Conservation (phyloP, 139 green algal species). For the Tetraselmis striata region DNA sequence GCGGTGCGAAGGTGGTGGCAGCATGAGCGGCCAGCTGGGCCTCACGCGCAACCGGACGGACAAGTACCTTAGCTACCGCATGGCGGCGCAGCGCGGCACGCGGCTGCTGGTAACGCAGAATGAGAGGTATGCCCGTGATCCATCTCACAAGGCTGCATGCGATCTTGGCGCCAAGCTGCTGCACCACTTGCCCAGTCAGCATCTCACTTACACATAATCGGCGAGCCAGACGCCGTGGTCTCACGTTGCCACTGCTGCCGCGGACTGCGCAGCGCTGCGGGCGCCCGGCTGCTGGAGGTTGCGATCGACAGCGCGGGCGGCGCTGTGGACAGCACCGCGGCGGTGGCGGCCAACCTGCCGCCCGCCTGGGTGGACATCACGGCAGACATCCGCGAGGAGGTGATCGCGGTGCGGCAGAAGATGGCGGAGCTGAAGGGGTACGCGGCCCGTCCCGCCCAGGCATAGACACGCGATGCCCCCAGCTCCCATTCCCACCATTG, state of each 20-base stretch:
- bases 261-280: neutral
- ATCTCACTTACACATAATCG: neutral
- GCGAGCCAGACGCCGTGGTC: neutral
- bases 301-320: neutral
- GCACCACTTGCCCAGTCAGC: neutral
- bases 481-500: too few relatives aligned
- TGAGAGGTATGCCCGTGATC: neutral
- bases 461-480: too few relatives aligned
- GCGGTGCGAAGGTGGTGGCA: too few relatives aligned
- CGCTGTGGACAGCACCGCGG: neutral
- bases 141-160: too few relatives aligned
- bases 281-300: neutral
- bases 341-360: slow-evolving; percentile 6
- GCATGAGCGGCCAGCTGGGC: slow-evolving; percentile 13
- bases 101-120: neutral
- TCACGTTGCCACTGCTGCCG: neutral
- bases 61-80: slow-evolving; percentile 43
- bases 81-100: neutral
- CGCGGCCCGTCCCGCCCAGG: too few relatives aligned
- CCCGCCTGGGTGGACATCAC: slow-evolving; percentile 43
- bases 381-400: slow-evolving; percentile 44
- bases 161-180: too few relatives aligned
- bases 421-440: slow-evolving; percentile 56
- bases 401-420: slow-evolving; percentile 44
- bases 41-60: slow-evolving; percentile 43